Evolutionary conservation across 2,329 filamentous ascomycete species (phyloP).

Genomic region (Neocatenulostroma microsporum): DNA sequence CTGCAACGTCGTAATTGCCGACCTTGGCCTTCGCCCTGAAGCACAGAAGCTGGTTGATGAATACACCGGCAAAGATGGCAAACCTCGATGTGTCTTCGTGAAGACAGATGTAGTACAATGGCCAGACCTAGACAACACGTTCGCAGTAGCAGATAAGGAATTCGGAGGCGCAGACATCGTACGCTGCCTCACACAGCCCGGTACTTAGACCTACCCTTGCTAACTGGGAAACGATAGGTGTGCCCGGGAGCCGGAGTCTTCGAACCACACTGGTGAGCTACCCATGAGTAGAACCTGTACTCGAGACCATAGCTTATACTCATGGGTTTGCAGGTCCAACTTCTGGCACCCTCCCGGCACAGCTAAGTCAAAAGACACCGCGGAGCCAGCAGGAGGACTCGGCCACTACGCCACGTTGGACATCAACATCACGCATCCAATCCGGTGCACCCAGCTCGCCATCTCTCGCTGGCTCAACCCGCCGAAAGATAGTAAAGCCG

Average conservation of each 20-base stretch:
- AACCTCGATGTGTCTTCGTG: slow-evolving; percentile 36
- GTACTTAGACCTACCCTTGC: not conserved
- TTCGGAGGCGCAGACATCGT: slow-evolving; percentile 43
- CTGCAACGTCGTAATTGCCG: slow-evolving; percentile 44
- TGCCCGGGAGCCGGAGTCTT: slow-evolving; percentile 44
- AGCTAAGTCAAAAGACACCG: slow-evolving; percentile 27
- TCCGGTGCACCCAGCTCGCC: slow-evolving; percentile 41
- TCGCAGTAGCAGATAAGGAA: slow-evolving; percentile 40
- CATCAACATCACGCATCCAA: slow-evolving; percentile 43
- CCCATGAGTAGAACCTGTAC: no score
- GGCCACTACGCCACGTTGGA: slow-evolving; percentile 35
- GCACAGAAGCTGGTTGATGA: slow-evolving; percentile 36
- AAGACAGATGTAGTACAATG: slow-evolving; percentile 45
- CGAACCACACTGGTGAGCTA: no score
- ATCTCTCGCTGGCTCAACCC: slow-evolving; percentile 39
- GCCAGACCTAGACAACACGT: slow-evolving; percentile 43
- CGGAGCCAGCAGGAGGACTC: slow-evolving; percentile 14
- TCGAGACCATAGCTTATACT: no score
- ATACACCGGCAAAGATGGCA: slow-evolving; percentile 21
- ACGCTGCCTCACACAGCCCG: slow-evolving; percentile 16
- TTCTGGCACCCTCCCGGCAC: slow-evolving; percentile 44
- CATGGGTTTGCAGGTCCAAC: no score
- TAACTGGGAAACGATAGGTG: no score
- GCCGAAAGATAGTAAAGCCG: slow-evolving; percentile 12
- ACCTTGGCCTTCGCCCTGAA: slow-evolving; percentile 41